A percentile compares a stretch with the other conserved stretches of the same genome.
Conservation (phyloP, 208 protist genomes). For the Acanthamoeba healyi region DNA sequence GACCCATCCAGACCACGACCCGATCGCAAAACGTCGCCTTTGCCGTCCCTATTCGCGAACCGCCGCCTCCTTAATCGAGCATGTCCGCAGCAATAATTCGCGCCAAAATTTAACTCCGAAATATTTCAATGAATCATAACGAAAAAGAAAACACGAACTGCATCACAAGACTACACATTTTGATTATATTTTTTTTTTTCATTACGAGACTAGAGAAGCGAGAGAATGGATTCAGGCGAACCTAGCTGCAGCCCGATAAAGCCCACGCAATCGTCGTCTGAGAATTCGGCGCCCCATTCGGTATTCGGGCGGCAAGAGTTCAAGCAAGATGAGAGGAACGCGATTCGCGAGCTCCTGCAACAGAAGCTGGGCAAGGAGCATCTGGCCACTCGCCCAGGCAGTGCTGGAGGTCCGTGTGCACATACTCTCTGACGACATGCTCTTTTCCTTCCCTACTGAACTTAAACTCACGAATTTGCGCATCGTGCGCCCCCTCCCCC, state of each 20-base stretch:
- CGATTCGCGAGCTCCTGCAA: constrained; percentile 71
- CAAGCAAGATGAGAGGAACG: constrained; percentile 49
- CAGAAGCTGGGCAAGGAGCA: constrained; percentile 77
- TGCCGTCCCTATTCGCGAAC: not conserved
- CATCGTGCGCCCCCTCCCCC: too few relatives aligned
- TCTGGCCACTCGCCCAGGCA: constrained; percentile 68
- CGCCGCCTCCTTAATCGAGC: constrained; percentile 4
- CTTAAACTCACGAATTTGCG: too few relatives aligned
- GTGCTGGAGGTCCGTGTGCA: constrained; percentile 31
- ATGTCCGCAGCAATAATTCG: not conserved
- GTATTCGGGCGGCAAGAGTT: constrained; percentile 72
- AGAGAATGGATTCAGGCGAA: constrained; percentile 31
- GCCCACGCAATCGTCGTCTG: not conserved
- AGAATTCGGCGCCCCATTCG: not conserved
- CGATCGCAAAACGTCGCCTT: constrained; percentile 5
- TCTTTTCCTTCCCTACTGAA: too few relatives aligned
- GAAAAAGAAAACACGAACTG: too few relatives aligned
- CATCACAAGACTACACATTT: too few relatives aligned
- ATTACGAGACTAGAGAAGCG: too few relatives aligned
- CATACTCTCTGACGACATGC: constrained; percentile 1
- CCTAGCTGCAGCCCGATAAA: constrained; percentile 20
- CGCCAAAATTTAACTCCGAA: not conserved
- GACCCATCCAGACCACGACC: not conserved
- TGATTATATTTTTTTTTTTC: too few relatives aligned
- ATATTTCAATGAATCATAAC: not conserved